Base-by-base conservation (phyloP, 2,329 filamentous ascomycete genomes). In the Colletotrichum scovillei region DNA sequence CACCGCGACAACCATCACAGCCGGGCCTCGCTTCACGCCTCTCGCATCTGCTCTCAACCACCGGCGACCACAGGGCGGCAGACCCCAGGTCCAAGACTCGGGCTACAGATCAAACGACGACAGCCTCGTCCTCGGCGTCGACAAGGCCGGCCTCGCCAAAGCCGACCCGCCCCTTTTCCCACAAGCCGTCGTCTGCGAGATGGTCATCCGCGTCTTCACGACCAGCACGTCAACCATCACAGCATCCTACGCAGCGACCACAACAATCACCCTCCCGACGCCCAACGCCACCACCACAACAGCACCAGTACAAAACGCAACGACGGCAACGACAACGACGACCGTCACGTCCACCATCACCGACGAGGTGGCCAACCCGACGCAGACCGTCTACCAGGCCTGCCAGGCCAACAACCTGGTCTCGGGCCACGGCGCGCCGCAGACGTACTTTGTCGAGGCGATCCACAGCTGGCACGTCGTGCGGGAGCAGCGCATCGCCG, bases 351-450 rank as follows among this genome's bases (percentile, higher is more conserved):
- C 46, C n/a, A 69, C 70, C 1, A 28, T 38, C 9, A 64, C 59
- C 12, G 35, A 60, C 35, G 30, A 56, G 30, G 22, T 53, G 11
- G 32, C 57, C n/a, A 38, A 72, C 57, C 69, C 71, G 22, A 73
- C 67, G 19, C 52, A 22, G 26, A 73, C 71, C 4, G 56, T 58
- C 6, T 73, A 73, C 71, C 42, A 58, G 22, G 71, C 71, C 19
- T 73, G 71, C 26, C 56, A 73, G 55, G 14, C 32, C 19, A 19
- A 70, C 46, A 73, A 73, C 30, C n/a, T 70, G 19, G 67, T 52
- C 24, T 59, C 35, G 26, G 28, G 35, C 26, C 53, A 26, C 56
- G 49, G 32, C 26, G 22, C 38, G 24, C 60, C 71, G 32, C 52
- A 6, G 22, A 56, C 63, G 22, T 65, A 42, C 42, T 70, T 73